Base-by-base conservation (phyloP, 2,329 filamentous ascomycete species). In the Aspergillus sp. region DNA sequence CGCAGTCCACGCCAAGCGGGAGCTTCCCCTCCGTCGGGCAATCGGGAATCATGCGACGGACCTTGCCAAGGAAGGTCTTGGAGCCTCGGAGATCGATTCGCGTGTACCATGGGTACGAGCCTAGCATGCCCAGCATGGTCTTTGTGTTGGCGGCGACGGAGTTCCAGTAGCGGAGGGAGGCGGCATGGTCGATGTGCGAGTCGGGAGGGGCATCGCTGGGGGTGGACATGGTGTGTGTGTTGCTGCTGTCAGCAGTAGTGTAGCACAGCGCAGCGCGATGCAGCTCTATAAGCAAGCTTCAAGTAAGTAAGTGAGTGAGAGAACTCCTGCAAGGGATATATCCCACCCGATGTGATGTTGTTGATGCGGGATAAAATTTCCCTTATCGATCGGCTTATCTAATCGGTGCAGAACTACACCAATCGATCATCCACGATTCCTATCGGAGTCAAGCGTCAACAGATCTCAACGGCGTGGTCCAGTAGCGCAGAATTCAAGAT, bases 61-160 rank as follows among this genome's bases (percentile, higher is more conserved):
- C 78, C 69, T 90, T 90, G 10, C 84, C 82, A 32, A 92, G 75
- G 72, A 92, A 91, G 51, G 84, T 87, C 38, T 83, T 82, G 0
- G 87, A 90, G 45, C 87, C 88, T 67, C 87, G 86, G 6, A 93
- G 80, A 73, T 92, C 91, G 61, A 89, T 83, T 60, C 85, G 84
- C 28, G 86, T 89, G 69, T 91, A 84, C 72, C 87, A 82, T 2
- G 86, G 85, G 80, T 76, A 92, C 61, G 84, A 90, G 63, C 91
- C 92, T 1, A 96, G 87, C 88, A 62, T 59, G 43, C 52, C 67
- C 6, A 69, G 60, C 65, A 72, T 71, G 69, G 91, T 90, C 69
- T 89, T 84, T 59, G 84, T 80, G 61, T 82, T 72, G 39, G 74
- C 63, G 30, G 70, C 60, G 49, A 74, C 68, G 25, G 63, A 60